Conservation (phyloP, 2,329 filamentous ascomycete species). For the Colletotrichum sp. region DNA sequence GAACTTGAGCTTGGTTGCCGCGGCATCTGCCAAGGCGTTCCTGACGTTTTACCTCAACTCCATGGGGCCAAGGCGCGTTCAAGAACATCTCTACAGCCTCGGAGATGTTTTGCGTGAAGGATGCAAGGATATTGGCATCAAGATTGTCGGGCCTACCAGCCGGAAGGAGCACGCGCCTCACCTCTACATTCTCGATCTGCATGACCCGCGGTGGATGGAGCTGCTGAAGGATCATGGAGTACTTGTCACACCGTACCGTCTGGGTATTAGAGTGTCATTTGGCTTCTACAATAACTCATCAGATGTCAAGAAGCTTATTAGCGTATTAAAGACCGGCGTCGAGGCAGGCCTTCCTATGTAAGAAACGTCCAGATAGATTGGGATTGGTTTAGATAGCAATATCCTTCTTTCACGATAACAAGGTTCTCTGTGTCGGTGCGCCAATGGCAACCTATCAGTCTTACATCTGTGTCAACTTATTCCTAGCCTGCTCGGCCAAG, state of each 20-base stretch:
- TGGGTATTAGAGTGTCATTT: conserved; percentile 31
- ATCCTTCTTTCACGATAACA: background rate
- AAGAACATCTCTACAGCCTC: conserved; percentile 28
- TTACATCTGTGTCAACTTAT: background rate
- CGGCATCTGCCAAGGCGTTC: conserved; percentile 27
- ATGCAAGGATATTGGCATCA: conserved; percentile 25
- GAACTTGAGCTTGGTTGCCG: conserved; percentile 30
- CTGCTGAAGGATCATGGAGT: conserved; percentile 23
- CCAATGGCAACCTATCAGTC: background rate
- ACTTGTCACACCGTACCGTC: conserved; percentile 26
- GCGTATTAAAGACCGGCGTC: background rate
- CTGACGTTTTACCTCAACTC: conserved; percentile 30
- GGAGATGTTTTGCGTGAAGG: conserved; percentile 25
- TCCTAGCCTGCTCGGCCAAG: background rate
- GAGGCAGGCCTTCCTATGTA: background rate
- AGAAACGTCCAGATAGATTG: background rate
- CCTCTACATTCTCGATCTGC: conserved; percentile 30
- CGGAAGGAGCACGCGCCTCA: conserved; percentile 30
- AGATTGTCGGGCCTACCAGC: conserved; percentile 25
- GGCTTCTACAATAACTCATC: conserved; percentile 29
- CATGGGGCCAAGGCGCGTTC: conserved; percentile 26
- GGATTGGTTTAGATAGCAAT: background rate
- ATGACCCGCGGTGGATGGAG: conserved; percentile 24
- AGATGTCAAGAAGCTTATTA: conserved; percentile 23
- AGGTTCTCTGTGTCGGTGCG: background rate